Evolutionary conservation across 306 rosid genomes (phyloP), one percentile per base, ranked within the genome.

Genomic region (Glycyrrhiza uralensis): DNA sequence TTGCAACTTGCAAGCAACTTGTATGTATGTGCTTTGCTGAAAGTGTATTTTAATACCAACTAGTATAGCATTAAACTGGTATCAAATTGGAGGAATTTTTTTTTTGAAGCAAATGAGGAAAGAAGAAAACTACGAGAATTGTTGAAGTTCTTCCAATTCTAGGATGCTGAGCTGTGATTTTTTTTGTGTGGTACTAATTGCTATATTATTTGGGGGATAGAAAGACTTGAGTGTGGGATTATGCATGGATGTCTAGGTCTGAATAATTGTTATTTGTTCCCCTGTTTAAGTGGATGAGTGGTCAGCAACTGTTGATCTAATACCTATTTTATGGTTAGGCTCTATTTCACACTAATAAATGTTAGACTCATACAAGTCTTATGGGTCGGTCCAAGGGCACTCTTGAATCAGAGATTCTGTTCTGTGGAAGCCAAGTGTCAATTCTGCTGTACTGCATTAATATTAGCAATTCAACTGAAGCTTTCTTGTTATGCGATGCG

Each of bases 41-140:
- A 62, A 26, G 10, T 42, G 65, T 44, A 18, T 77, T 82, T 51
- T 7, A 72, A 46, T 54, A 70, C 36, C 8, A 52, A 33, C n/a
- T 24, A 60, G 44, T 42, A 20, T 49, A 67, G 4, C 10, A 4
- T 50, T 30, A 63, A 46, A 59, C 50, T 28, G 17, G 22, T 23
- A 69, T 77, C 38, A 44, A 50, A 12, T 59, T 58, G 41, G 47
- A 55, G 66, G 57, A 39, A 14, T 28, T 17, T 42, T 55, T 57
- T 13, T 51, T 14, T 47, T 20, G 42, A 64, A 19, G 62, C 12
- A 30, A 50, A 42, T 41, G 57, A 36, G 50, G 55, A 49, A 35
- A 60, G 41, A 42, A 52, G 62, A 54, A 46, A 54, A 14, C 49
- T 22, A 2, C 11, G 14, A 26, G 4, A 58, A 32, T 15, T 59